Base-by-base conservation (phyloP, 495 filamentous ascomycete species). In the Talaromyces ruber region DNA sequence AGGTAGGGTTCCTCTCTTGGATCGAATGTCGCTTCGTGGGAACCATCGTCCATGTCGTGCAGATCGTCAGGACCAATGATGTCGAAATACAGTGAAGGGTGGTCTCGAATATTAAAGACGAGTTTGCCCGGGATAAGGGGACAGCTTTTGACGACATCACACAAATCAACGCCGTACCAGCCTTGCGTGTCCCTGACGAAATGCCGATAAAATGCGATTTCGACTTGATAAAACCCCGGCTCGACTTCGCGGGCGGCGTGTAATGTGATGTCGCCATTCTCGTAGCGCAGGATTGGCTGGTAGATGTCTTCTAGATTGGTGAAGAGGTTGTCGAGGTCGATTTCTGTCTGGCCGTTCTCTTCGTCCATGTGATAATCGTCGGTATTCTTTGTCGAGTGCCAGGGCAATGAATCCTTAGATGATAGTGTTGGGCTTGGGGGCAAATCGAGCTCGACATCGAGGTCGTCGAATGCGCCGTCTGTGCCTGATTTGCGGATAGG, bases 381-480 rank as follows among this genome's bases (percentile, higher is more conserved):
- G 24, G 43, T 60, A 1, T 60, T 25, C 26, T 43, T 45, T 14
- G 52, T 45, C 16, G 61, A 57, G 21, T 21, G 37, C 61, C 61
- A 62, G 7, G 61, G 61, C 2, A 56, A 21, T 16, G 39, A 25
- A 29, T 58, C 61, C 24, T 45, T 30, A 6, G 61, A 62, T 7
- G 61, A 62, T 16, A 30, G 18, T 1, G 51, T 57, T 24, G 61
- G 61, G 12, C 61, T 62, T 11, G 61, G 61, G n/a, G 32, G 61
- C 0, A 62, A 25, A 24, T 56, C 39, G 4, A 62, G 14, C 11
- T 55, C 47, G 6, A 21, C 14, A 12, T 55, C 26, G 22, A 29
- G 52, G 52, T 26, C 52, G 25, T 55, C 52, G 25, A 29, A 55
- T 16, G 52, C 22, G 0, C 52, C 52, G 26, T 55, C 52, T 14